Conservation (phyloP, 371 early-diverging fungal species). For the Mortierella sp. region DNA sequence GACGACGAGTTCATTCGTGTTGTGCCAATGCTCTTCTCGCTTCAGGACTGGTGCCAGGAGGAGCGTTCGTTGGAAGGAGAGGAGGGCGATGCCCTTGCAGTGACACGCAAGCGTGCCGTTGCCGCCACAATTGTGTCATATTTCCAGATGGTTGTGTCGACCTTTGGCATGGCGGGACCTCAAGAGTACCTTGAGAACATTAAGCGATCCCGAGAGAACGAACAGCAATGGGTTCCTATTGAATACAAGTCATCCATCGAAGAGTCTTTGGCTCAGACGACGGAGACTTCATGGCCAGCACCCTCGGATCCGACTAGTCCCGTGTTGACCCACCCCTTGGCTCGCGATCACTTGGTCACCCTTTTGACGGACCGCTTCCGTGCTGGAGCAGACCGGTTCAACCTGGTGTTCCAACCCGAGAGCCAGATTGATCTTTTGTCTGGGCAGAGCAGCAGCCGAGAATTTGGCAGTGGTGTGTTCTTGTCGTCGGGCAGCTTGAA, state of each 20-base stretch:
- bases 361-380: conserved; percentile 53
- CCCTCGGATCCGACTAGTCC: conserved; percentile 35
- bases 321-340: conserved; percentile 42
- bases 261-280: conserved; percentile 32
- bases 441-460: conserved; percentile 3
- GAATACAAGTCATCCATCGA: conserved; percentile 48
- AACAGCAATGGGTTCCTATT: conserved; percentile 44
- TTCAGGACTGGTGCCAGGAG: conserved; percentile 59
- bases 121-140: conserved; percentile 63
- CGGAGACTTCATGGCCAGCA: conserved; percentile 24
- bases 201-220: conserved; percentile 35
- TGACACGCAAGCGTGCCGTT: conserved; percentile 65
- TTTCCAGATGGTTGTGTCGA: conserved; percentile 40
- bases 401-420: conserved; percentile 25
- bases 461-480: conserved; percentile 19
- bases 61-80: conserved; percentile 1
- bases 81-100: conserved; percentile 32
- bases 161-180: conserved; percentile 37
- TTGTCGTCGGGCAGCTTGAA: conserved; percentile 8
- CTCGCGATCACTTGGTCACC: conserved; percentile 48
- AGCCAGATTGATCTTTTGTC: conserved; percentile 16
- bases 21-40: conserved; percentile 71
- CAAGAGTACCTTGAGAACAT: conserved; percentile 44
- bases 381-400: conserved; percentile 40
- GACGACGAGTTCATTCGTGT: conserved; percentile 70